A percentile compares a stretch with the other conserved stretches of the same genome.
Conservation (phyloP, 495 filamentous ascomycete genomes). For the Tuber magnatum region DNA sequence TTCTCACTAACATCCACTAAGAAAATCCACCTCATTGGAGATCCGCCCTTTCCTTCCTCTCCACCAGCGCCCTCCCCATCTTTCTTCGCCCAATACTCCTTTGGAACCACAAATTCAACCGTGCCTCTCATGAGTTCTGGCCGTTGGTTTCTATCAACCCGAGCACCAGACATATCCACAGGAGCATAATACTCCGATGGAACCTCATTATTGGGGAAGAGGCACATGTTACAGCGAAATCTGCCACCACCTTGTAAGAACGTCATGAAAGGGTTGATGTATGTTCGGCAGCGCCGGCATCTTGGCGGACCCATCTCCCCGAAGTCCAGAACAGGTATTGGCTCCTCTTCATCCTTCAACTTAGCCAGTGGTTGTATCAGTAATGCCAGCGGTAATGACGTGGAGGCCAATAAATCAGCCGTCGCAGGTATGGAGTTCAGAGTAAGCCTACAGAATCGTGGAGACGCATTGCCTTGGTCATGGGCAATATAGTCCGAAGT, state of each 20-base stretch:
- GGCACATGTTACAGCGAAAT: constrained; percentile 98
- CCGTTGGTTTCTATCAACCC: constrained; percentile 79
- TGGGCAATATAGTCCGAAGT: constrained; percentile 83
- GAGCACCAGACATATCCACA: constrained; percentile 74
- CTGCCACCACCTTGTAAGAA: constrained; percentile 91
- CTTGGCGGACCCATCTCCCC: constrained; percentile 84
- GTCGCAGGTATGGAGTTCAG: constrained; percentile 85
- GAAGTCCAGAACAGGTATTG: constrained; percentile 91
- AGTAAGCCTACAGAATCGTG: constrained; percentile 84
- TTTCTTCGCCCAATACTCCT: constrained; percentile 91
- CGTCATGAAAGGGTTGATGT: constrained; percentile 98
- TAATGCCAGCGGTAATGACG: constrained; percentile 77
- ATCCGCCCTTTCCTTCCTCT: constrained; percentile 37
- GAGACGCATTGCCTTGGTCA: constrained; percentile 95
- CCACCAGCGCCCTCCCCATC: constrained; percentile 61
- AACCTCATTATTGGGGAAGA: constrained; percentile 95
- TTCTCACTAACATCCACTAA: constrained; percentile 88
- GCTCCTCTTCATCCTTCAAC: constrained; percentile 73
- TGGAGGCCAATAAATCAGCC: constrained; percentile 68
- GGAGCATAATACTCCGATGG: constrained; percentile 87
- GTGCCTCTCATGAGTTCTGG: constrained; percentile 87
- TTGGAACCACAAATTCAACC: constrained; percentile 91
- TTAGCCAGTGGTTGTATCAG: constrained; percentile 82
- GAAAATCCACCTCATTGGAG: constrained; percentile 72
- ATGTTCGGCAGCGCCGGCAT: constrained; percentile 87